These are phyloP conservation scores for Saccharomyces hybrid DNA, from an alignment of 1,139 yeast species.

Conservation along the genomic window DNA sequence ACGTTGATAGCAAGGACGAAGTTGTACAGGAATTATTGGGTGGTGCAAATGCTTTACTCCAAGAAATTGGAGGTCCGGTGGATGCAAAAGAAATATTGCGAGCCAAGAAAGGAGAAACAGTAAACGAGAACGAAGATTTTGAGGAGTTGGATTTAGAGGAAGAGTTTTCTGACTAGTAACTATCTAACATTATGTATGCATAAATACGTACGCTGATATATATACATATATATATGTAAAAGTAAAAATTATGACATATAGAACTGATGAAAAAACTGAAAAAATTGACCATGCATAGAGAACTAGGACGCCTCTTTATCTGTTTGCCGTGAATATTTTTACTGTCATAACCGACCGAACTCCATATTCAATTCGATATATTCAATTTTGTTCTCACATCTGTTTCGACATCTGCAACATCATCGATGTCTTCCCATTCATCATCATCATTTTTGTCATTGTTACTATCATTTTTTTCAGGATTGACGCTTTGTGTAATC, in stretches of 20 bases:
- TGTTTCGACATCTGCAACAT: constrained; percentile 11
- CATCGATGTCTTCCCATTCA: constrained; percentile 37
- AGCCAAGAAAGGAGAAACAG: constrained; percentile 39
- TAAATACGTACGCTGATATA: background rate
- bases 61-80: constrained; percentile 54
- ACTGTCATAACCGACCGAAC: background rate
- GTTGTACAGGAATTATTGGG: constrained; percentile 49
- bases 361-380: constrained; percentile 4
- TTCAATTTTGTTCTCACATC: constrained; percentile 15
- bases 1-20: constrained; percentile 36
- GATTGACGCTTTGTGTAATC: constrained; percentile 24
- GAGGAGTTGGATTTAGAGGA: constrained; percentile 30
- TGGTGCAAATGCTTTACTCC: constrained; percentile 45
- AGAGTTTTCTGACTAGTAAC: constrained; percentile 10
- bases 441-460: constrained; percentile 21
- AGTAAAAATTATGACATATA: background rate
- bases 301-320: background rate
- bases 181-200: background rate
- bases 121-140: constrained; percentile 40
- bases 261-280: background rate
- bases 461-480: constrained; percentile 7
- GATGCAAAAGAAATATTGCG: constrained; percentile 31
- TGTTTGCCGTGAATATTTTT: background rate
- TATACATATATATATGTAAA: background rate
- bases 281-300: background rate